Conservation (phyloP, 1,284 basidiomycete genomes). For the Phellopilus nigrolimitatus region DNA sequence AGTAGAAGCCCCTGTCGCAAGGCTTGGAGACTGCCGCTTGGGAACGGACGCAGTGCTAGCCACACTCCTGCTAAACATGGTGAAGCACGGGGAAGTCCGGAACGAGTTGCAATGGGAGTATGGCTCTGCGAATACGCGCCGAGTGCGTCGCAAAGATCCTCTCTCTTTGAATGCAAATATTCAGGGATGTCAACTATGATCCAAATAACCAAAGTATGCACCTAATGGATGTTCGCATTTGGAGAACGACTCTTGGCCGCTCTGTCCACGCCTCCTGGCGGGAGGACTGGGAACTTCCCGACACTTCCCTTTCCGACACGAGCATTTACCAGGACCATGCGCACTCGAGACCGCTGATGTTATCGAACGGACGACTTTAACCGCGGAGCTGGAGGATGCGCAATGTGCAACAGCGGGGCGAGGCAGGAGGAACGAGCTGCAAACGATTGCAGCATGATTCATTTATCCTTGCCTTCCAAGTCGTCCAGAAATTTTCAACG, state of each 20-base stretch:
- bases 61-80: slow-evolving; percentile 19
- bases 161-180: neutral
- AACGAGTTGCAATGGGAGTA: slow-evolving; percentile 7
- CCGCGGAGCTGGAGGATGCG: slow-evolving; percentile 3
- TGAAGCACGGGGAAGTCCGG: slow-evolving; percentile 17
- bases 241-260: neutral
- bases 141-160: slow-evolving; percentile 5
- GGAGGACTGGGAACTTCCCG: slow-evolving; percentile 1
- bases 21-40: slow-evolving; percentile 7
- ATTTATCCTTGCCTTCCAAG: slow-evolving; percentile 11
- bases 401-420: slow-evolving; percentile 2
- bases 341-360: neutral
- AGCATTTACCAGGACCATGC: neutral
- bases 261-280: neutral
- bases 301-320: slow-evolving; percentile 17
- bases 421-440: slow-evolving; percentile 13
- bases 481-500: neutral
- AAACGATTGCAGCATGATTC: slow-evolving; percentile 16
- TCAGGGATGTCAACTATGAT: too few species aligned
- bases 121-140: neutral
- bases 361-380: neutral
- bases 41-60: slow-evolving; percentile 19
- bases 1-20: neutral
- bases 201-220: neutral
- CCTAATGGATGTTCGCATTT: neutral